Base-by-base conservation (phyloP, 768 basidiomycete genomes). In the Pisolithus orientalis region DNA sequence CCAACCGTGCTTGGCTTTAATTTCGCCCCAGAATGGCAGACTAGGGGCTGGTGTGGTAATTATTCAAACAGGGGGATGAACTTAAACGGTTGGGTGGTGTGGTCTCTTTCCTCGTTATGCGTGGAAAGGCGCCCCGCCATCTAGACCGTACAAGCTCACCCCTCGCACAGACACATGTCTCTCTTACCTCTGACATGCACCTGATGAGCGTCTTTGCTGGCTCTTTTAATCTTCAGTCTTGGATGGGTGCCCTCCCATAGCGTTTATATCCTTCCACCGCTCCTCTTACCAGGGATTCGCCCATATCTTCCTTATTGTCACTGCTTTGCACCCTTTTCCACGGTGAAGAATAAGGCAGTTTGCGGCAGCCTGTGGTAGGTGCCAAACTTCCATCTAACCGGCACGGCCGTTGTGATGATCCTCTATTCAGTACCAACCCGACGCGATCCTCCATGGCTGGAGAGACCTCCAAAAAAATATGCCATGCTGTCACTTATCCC, bases 1-100 rank as follows among this genome's bases (percentile, higher is more conserved):
- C 55, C 54, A 61, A 45, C 65, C 46, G 48, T n/a, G 46, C 68
- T 59, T 64, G 59, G 46, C 56, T 65, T 56, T 65, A 60, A 70
- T 65, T 70, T 62, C 44, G 53, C 53, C 55, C 56, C 48, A 51
- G 53, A 53, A 55, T 60, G 55, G 59, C 55, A 59, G 56, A 65
- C 59, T 61, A 60, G 61, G 55, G 60, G 59, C 43, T 44, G 25
- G 24, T 34, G 31, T 57, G 49, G 49, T 63, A 47, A 42, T 52
- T 55, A 59, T 28, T 53, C 64, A 62, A 64, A 66, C 60, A 45
- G 57, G 67, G 67, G 56, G 57, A 44, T 59, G 46, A 45, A 40
- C 49, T 45, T 46, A 54, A 50, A 52, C 51, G 45, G 37, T 52
- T 51, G 44, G 51, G 52, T 58, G 50, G 62, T 66, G 65, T 59